phyloP scores from a whole-genome alignment of 192 early-diverging fungal genomes.

The Coemansia sp. region DNA sequence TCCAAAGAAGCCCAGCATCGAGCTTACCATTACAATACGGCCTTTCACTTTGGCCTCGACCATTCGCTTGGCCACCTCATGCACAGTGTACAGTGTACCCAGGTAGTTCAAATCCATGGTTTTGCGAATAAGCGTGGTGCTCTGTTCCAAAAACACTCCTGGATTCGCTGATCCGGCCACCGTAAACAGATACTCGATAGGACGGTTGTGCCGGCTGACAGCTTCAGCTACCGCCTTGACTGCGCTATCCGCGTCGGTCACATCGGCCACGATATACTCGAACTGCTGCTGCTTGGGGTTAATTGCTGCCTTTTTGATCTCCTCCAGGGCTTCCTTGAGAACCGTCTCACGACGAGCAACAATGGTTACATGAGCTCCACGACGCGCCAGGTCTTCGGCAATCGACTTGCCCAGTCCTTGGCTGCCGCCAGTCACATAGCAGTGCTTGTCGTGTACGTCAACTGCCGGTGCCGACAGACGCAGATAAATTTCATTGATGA shows the following conservation, averaged over 20 bases:
- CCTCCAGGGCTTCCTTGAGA: slow-evolving; percentile 55
- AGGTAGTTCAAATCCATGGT: slow-evolving; percentile 68
- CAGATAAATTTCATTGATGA: slow-evolving; percentile 15
- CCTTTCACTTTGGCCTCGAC: slow-evolving; percentile 50
- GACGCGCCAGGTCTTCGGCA: slow-evolving; percentile 61
- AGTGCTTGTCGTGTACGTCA: slow-evolving; percentile 60
- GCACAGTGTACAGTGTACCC: slow-evolving; percentile 62
- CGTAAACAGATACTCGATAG: slow-evolving; percentile 53
- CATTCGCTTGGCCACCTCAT: slow-evolving; percentile 66
- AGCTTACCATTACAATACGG: slow-evolving; percentile 68
- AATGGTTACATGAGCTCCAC: slow-evolving; percentile 70
- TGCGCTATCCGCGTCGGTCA: slow-evolving; percentile 55
- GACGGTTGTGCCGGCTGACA: slow-evolving; percentile 48
- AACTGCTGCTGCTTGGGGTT: slow-evolving; percentile 50
- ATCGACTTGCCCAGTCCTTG: slow-evolving; percentile 67
- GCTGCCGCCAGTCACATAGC: slow-evolving; percentile 74
- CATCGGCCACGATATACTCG: slow-evolving; percentile 62
- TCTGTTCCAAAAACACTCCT: slow-evolving; percentile 66
- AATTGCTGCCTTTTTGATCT: slow-evolving; percentile 50
- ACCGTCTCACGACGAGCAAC: slow-evolving; percentile 55
- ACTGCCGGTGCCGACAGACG: slow-evolving; percentile 24
- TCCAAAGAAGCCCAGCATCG: slow-evolving; percentile 64
- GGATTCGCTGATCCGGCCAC: slow-evolving; percentile 53
- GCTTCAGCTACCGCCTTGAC: slow-evolving; percentile 61
- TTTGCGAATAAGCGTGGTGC: slow-evolving; percentile 54